phyloP scores from a whole-genome alignment of 2,329 filamentous ascomycete genomes.

The Diaporthe vaccinii region DNA sequence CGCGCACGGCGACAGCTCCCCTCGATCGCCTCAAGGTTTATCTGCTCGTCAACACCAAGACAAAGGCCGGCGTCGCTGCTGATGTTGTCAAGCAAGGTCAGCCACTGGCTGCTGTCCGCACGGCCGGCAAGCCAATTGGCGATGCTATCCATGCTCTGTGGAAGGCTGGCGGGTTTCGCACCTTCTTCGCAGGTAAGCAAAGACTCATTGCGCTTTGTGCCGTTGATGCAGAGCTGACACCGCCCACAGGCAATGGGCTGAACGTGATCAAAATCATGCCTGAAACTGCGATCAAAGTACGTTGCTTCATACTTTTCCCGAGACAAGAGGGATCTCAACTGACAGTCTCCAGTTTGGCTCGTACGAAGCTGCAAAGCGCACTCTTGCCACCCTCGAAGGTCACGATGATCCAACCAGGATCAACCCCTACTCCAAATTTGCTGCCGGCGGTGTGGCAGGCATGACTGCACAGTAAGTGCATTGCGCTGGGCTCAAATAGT shows the following conservation, averaged over 20 bases:
- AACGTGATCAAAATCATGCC: conserved; percentile 99
- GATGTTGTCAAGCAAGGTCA: conserved; percentile 79
- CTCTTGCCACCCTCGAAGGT: conserved; percentile 88
- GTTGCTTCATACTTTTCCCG: not conserved
- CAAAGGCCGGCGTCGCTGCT: conserved; percentile 69
- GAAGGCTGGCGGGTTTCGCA: conserved; percentile 86
- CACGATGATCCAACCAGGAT: conserved; percentile 86
- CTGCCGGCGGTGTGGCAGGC: conserved; percentile 90
- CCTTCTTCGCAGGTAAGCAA: conserved; percentile 88
- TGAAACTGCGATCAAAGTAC: conserved; percentile 90
- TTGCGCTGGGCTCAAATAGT: not conserved
- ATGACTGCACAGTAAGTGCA: conserved; percentile 87
- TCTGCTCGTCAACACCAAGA: conserved; percentile 88
- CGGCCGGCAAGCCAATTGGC: conserved; percentile 77
- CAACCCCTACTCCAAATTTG: conserved; percentile 87
- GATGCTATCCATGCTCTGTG: conserved; percentile 84
- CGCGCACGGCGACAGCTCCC: conserved; percentile 93
- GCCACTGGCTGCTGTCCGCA: conserved; percentile 73
- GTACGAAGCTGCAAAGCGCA: conserved; percentile 94
- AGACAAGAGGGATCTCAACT: not conserved
- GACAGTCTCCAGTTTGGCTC: conserved; percentile 78
- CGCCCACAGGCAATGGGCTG: conserved; percentile 84
- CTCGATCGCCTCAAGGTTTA: conserved; percentile 98
- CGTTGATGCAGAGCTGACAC: conserved; percentile 27
- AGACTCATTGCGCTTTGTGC: too few relatives aligned